These are phyloP conservation scores for Aspergillus candidus DNA, from an alignment of 2,329 filamentous ascomycete species.

Conservation along the genomic window DNA sequence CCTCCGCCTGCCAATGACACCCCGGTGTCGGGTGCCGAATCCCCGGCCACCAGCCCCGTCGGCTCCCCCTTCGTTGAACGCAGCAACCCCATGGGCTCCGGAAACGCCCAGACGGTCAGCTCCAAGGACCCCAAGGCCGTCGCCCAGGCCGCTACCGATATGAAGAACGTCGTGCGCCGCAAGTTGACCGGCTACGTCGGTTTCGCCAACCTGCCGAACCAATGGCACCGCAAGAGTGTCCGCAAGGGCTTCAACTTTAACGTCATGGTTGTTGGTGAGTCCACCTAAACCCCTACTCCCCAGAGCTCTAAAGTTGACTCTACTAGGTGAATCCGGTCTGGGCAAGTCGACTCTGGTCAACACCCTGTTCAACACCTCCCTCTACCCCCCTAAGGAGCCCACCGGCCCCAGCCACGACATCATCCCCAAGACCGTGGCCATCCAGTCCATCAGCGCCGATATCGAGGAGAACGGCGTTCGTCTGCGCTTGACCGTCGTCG, in stretches of 20 bases:
- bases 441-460: constrained; percentile 90
- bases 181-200: constrained; percentile 98
- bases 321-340: constrained; percentile 88
- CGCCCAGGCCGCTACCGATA: constrained; percentile 56
- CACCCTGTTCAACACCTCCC: constrained; percentile 98
- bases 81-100: constrained; percentile 52
- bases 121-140: constrained; percentile 59
- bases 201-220: constrained; percentile 97
- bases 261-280: constrained; percentile 99
- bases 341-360: constrained; percentile 99
- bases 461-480: constrained; percentile 99
- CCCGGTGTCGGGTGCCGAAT: constrained; percentile 28
- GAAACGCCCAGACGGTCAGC: constrained; percentile 53
- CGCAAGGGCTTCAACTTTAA: constrained; percentile 99
- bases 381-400: constrained; percentile 97
- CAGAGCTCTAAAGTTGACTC: not conserved
- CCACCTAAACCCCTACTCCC: not conserved
- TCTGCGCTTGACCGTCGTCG: constrained; percentile 90
- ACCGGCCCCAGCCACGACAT: constrained; percentile 96
- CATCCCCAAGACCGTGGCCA: constrained; percentile 94
- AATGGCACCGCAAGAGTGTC: constrained; percentile 99
- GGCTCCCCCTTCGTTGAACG: constrained; percentile 53
- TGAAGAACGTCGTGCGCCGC: constrained; percentile 93
- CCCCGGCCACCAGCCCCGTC: constrained; percentile 44
- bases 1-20: constrained; percentile 27